phyloP scores from a whole-genome alignment of 2,329 filamentous ascomycete species.

The Aspergillus awamori region DNA sequence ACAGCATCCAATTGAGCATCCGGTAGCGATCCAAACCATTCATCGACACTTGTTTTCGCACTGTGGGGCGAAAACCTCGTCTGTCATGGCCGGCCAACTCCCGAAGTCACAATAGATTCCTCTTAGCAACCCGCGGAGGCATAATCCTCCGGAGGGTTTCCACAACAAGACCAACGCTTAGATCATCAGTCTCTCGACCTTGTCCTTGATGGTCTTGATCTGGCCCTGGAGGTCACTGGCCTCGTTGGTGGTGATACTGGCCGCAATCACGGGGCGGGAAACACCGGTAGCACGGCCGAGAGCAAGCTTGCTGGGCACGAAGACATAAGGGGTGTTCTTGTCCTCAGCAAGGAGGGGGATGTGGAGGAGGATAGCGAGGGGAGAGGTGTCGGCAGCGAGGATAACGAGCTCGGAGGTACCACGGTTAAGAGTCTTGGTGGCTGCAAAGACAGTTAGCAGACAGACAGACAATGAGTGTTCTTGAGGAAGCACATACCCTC shows the following conservation, averaged over 20 bases:
- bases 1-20: no score
- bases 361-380: slow-evolving; percentile 85
- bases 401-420: slow-evolving; percentile 89
- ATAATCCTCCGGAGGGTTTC: neutral
- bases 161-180: slow-evolving; percentile 50
- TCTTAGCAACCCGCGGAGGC: neutral
- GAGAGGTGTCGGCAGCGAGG: slow-evolving; percentile 83
- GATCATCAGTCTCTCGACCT: slow-evolving; percentile 94
- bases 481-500: slow-evolving; percentile 53
- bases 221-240: slow-evolving; percentile 82
- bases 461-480: slow-evolving; percentile 4
- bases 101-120: neutral
- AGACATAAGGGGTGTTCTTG: slow-evolving; percentile 73
- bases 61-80: no score
- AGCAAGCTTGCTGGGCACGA: slow-evolving; percentile 76
- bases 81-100: neutral
- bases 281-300: slow-evolving; percentile 90
- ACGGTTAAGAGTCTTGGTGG: slow-evolving; percentile 87
- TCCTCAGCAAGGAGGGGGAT: slow-evolving; percentile 83
- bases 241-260: slow-evolving; percentile 89
- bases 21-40: no score
- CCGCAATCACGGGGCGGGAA: slow-evolving; percentile 81
- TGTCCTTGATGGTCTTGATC: slow-evolving; percentile 87
- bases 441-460: slow-evolving; percentile 29
- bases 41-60: no score